These are phyloP conservation scores for Lagenidium sp. DNA, from an alignment of 352 stramenopile genomes.

Conservation along the genomic window DNA sequence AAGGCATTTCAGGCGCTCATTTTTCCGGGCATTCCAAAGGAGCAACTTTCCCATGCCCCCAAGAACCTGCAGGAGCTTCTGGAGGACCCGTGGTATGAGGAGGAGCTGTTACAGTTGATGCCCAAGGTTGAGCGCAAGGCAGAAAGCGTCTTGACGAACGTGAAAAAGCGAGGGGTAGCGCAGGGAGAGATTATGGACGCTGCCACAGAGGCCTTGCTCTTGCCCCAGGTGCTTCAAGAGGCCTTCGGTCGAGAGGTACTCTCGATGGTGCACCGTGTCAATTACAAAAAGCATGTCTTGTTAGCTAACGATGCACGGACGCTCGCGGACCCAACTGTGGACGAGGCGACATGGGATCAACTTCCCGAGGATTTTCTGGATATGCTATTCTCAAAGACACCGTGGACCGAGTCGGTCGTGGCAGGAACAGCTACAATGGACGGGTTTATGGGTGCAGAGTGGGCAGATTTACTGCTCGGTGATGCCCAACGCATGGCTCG, in stretches of 20 bases:
- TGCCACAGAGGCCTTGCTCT: conserved; percentile 48
- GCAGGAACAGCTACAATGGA: conserved; percentile 48
- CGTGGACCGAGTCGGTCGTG: neutral
- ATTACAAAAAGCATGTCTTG: conserved; percentile 69
- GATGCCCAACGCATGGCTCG: conserved; percentile 61
- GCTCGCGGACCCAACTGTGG: conserved; percentile 42
- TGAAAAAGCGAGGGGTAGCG: conserved; percentile 63
- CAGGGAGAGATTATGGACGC: conserved; percentile 76
- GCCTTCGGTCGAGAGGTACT: conserved; percentile 77
- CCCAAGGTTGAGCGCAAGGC: conserved; percentile 75
- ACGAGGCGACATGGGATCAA: conserved; percentile 59
- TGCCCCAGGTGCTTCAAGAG: conserved; percentile 77
- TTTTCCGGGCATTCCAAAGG: conserved; percentile 65
- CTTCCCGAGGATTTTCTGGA: conserved; percentile 41
- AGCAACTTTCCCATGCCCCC: conserved; percentile 55
- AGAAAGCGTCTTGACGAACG: conserved; percentile 61
- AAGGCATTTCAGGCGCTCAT: conserved; percentile 69
- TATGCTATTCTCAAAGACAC: conserved; percentile 16
- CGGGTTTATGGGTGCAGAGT: conserved; percentile 76
- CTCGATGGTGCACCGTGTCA: conserved; percentile 77
- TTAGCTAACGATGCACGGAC: conserved; percentile 55
- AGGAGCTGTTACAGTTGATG: conserved; percentile 71
- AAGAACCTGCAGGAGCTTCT: conserved; percentile 67
- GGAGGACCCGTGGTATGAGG: conserved; percentile 72
- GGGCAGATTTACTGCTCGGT: conserved; percentile 43